These are phyloP conservation scores for Ilyonectria destructans DNA, from an alignment of 2,329 filamentous ascomycete species.

Conservation along the genomic window DNA sequence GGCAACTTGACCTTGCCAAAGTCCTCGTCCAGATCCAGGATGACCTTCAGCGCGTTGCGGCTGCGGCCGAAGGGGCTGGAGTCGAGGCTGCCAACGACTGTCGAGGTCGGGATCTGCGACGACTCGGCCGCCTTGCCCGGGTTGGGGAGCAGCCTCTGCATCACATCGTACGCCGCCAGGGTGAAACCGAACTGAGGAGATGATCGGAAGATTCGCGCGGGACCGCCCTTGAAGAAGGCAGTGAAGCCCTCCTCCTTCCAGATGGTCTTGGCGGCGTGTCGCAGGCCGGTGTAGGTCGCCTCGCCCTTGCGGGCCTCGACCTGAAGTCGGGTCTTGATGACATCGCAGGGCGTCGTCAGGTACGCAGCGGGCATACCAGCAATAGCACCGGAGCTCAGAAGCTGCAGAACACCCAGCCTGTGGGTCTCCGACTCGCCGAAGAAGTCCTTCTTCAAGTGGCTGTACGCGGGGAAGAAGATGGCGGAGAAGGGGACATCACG, in stretches of 20 bases:
- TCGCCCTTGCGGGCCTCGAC: conserved; percentile 98
- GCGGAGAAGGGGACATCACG: conserved; percentile 98
- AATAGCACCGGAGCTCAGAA: conserved; percentile 95
- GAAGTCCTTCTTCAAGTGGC: conserved; percentile 92
- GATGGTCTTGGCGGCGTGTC: conserved; percentile 88
- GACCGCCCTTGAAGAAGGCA: conserved; percentile 99
- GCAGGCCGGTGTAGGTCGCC: conserved; percentile 86
- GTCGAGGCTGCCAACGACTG: conserved; percentile 51
- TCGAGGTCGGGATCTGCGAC: conserved; percentile 68
- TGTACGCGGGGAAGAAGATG: conserved; percentile 99
- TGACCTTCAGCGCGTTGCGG: conserved; percentile 94
- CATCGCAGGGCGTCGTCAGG: conserved; percentile 96
- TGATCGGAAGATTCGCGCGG: conserved; percentile 93
- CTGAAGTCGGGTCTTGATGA: conserved; percentile 98
- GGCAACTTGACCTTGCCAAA: conserved; percentile 84
- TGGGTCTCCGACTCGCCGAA: conserved; percentile 92
- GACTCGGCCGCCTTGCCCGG: conserved; percentile 75
- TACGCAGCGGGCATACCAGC: conserved; percentile 94
- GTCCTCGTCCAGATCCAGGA: conserved; percentile 93
- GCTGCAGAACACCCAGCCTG: conserved; percentile 90
- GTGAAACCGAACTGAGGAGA: conserved; percentile 99
- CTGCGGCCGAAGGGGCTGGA: conserved; percentile 73
- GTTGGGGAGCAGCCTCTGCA: conserved; percentile 83
- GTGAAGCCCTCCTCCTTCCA: conserved; percentile 92
- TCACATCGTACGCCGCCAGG: conserved; percentile 92